Evolutionary conservation across 1,139 yeast species (phyloP).

Genomic region (Pichiaceae sp.): DNA sequence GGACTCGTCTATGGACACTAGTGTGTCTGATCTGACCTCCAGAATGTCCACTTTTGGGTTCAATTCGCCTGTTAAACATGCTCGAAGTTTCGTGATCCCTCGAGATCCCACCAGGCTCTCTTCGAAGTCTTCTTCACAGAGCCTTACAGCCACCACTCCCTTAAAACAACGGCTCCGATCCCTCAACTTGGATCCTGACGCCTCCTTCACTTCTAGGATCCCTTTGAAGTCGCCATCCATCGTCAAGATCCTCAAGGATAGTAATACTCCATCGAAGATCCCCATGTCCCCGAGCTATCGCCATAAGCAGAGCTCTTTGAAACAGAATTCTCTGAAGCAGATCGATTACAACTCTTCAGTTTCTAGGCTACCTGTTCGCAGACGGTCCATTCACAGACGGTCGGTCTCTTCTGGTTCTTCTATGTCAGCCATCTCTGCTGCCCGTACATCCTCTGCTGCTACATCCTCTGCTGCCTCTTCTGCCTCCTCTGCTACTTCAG

Average conservation of each 20-base stretch:
- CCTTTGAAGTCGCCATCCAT: constrained; percentile 15
- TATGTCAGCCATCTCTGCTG: background rate
- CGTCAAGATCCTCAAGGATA: constrained; percentile 1
- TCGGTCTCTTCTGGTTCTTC: background rate
- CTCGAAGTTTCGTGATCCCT: background rate
- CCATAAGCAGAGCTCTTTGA: constrained; percentile 3
- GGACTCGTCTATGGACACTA: constrained; percentile 2
- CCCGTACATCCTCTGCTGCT: background rate
- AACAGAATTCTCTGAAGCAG: background rate
- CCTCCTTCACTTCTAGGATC: constrained; percentile 14
- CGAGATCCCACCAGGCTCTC: background rate
- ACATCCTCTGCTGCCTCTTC: background rate
- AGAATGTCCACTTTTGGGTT: constrained; percentile 6
- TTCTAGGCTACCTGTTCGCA: background rate
- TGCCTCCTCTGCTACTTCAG: background rate
- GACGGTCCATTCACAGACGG: background rate
- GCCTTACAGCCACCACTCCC: constrained; percentile 2
- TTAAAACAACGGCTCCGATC: constrained; percentile 10
- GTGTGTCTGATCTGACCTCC: constrained; percentile 3
- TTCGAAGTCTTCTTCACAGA: background rate
- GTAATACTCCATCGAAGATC: constrained; percentile 1
- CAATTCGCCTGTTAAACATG: constrained; percentile 2
- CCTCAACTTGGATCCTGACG: constrained; percentile 9
- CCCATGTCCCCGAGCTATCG: constrained; percentile 4
- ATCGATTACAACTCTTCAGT: too few species aligned